phyloP scores from a whole-genome alignment of 768 basidiomycete species.

The Xerocomellus intermedius region DNA sequence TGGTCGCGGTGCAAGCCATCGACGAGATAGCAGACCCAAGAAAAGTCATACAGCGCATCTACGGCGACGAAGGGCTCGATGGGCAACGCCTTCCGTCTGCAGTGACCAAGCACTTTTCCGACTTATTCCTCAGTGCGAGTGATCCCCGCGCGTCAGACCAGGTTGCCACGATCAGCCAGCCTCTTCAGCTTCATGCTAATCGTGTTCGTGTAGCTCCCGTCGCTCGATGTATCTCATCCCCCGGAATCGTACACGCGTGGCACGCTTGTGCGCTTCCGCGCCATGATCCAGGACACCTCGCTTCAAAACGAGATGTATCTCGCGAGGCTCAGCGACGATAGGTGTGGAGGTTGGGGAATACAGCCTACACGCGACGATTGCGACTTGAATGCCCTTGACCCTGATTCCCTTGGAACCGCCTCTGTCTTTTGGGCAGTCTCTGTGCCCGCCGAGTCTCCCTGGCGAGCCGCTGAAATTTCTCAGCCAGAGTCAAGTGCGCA shows the following conservation, averaged over 20 bases:
- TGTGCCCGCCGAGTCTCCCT: slow-evolving; percentile 65
- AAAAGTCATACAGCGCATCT: slow-evolving; percentile 48
- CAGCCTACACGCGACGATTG: slow-evolving; percentile 29
- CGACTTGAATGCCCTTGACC: slow-evolving; percentile 33
- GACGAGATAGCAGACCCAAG: slow-evolving; percentile 53
- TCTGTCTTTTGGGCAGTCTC: slow-evolving; percentile 70
- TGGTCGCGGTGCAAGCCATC: slow-evolving; percentile 52
- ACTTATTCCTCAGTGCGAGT: slow-evolving; percentile 37
- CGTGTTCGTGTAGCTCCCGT: slow-evolving; percentile 49
- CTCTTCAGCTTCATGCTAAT: neutral
- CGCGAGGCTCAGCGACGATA: slow-evolving; percentile 39
- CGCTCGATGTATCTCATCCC: slow-evolving; percentile 46
- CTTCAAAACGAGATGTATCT: slow-evolving; percentile 72
- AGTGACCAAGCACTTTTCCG: slow-evolving; percentile 48
- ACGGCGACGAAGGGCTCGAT: slow-evolving; percentile 23
- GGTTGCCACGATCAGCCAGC: slow-evolving; percentile 16
- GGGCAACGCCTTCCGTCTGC: slow-evolving; percentile 32
- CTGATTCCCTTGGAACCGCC: slow-evolving; percentile 58
- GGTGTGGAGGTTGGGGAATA: slow-evolving; percentile 78
- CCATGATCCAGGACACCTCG: slow-evolving; percentile 84
- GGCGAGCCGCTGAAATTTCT: slow-evolving; percentile 44
- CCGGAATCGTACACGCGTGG: slow-evolving; percentile 49
- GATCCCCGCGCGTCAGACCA: slow-evolving; percentile 30
- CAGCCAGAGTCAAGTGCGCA: slow-evolving; percentile 20
- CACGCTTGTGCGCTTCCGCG: slow-evolving; percentile 68